Conservation (phyloP, 805 yeast genomes). For the Blastobotrys muscicola region DNA sequence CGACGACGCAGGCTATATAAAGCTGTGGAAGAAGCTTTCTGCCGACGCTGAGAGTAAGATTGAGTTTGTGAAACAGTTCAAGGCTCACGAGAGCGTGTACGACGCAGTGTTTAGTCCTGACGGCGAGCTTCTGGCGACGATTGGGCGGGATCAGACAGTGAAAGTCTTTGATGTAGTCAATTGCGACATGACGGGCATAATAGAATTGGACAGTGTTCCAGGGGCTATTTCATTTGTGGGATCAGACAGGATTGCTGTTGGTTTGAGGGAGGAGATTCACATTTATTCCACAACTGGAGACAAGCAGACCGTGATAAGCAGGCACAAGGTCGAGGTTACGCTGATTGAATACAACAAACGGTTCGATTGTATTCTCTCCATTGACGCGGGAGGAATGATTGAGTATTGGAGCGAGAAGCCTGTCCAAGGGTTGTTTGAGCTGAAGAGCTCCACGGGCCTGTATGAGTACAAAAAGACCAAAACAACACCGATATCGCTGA, state of each 20-base stretch:
- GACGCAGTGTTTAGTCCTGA: conserved; percentile 14
- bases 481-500: conserved; percentile 18
- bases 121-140: conserved; percentile 23
- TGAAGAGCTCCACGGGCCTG: conserved; percentile 34
- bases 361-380: conserved; percentile 23
- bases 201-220: conserved; percentile 25
- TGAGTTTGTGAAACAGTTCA: conserved; percentile 28
- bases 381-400: conserved; percentile 27
- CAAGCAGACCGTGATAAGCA: conserved; percentile 9
- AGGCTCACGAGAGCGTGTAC: conserved; percentile 14
- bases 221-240: conserved; percentile 18
- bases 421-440: conserved; percentile 25
- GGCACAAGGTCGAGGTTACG: conserved; percentile 14
- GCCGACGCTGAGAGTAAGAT: conserved; percentile 14
- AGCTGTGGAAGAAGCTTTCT: conserved; percentile 26
- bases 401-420: conserved; percentile 29
- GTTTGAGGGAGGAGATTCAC: no score
- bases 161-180: conserved; percentile 29
- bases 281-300: conserved; percentile 16
- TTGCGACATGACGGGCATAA: conserved; percentile 30
- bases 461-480: conserved; percentile 30
- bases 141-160: conserved; percentile 14
- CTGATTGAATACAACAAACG: conserved; percentile 18
- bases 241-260: no score
- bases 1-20: conserved; percentile 28